These are phyloP conservation scores for Staphylotrichum tortipilum DNA, from an alignment of 495 filamentous ascomycete genomes.

Conservation along the genomic window DNA sequence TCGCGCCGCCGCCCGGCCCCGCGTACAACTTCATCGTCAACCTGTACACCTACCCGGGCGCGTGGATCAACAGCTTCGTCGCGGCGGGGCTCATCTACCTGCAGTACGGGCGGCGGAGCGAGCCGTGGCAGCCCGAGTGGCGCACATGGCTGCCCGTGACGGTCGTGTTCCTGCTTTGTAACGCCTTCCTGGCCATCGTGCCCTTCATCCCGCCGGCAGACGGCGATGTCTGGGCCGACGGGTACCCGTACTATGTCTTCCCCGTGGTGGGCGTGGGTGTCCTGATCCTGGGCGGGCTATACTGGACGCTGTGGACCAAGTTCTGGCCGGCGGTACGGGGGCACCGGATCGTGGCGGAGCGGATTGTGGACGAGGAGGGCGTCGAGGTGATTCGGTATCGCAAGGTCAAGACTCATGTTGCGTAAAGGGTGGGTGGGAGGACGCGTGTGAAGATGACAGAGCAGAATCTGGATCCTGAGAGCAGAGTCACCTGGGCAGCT, in stretches of 20 bases:
- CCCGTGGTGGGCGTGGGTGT: slow-evolving; percentile 44
- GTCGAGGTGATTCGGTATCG: slow-evolving; percentile 36
- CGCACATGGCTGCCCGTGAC: slow-evolving; percentile 39
- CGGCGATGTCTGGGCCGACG: slow-evolving; percentile 39
- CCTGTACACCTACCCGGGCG: slow-evolving; percentile 31
- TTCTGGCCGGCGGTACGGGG: slow-evolving; percentile 41
- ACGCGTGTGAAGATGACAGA: background rate
- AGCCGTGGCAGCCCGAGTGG: slow-evolving; percentile 37
- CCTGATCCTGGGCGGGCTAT: slow-evolving; percentile 37
- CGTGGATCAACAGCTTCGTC: slow-evolving; percentile 48
- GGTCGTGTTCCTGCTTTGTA: slow-evolving; percentile 39
- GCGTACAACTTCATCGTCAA: background rate
- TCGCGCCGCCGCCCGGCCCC: background rate
- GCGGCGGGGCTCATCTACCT: slow-evolving; percentile 43
- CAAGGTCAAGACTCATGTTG: slow-evolving; percentile 20
- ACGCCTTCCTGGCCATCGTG: slow-evolving; percentile 43
- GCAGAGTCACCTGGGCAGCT: too few relatives aligned
- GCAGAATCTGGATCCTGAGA: too few relatives aligned
- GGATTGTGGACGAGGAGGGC: slow-evolving; percentile 36
- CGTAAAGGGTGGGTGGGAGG: background rate
- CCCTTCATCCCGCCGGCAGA: slow-evolving; percentile 42
- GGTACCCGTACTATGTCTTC: slow-evolving; percentile 45
- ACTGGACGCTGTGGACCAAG: slow-evolving; percentile 45
- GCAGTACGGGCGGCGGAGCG: slow-evolving; percentile 32
- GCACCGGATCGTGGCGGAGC: slow-evolving; percentile 38